A percentile compares a stretch with the other conserved stretches of the same genome.
phyloP scores from a whole-genome alignment of 805 yeast genomes.

The Saturnispora diversa region DNA sequence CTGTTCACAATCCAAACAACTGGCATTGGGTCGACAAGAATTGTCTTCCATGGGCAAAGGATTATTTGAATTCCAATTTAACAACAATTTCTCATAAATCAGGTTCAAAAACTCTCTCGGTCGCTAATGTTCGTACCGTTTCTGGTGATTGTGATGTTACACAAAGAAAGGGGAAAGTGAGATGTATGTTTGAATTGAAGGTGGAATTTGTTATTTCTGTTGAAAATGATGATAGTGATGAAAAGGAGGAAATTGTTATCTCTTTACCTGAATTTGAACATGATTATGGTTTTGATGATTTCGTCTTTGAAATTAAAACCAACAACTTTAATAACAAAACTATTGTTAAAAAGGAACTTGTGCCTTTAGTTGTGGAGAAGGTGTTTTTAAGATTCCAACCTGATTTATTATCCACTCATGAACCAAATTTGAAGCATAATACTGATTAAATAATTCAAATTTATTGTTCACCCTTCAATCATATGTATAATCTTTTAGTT shows the following conservation, averaged over 20 bases:
- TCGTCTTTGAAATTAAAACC: conserved; percentile 40
- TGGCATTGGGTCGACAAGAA: conserved; percentile 99
- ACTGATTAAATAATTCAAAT: conserved; percentile 38
- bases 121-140: conserved; percentile 35
- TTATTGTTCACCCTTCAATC: conserved; percentile 91
- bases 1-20: conserved; percentile 89
- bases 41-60: conserved; percentile 84
- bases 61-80: conserved; percentile 59
- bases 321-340: conserved; percentile 32
- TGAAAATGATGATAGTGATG: conserved; percentile 25
- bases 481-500: too few species aligned
- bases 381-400: conserved; percentile 52
- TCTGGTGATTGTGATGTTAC: conserved; percentile 77
- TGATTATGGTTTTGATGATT: conserved; percentile 65
- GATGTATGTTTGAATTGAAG: conserved; percentile 63
- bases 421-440: conserved; percentile 53
- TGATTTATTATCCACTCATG: conserved; percentile 55
- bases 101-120: conserved; percentile 30
- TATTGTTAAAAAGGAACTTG: conserved; percentile 37
- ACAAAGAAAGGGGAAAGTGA: conserved; percentile 74
- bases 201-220: conserved; percentile 42
- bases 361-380: conserved; percentile 40
- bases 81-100: conserved; percentile 36
- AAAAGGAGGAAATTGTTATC: conserved; percentile 37
- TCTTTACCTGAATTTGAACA: conserved; percentile 63